Percentiles rank a stretch among this genome's conserved stretches.
phyloP scores from a whole-genome alignment of 352 stramenopile genomes.

The Globisporangium ultimum region DNA sequence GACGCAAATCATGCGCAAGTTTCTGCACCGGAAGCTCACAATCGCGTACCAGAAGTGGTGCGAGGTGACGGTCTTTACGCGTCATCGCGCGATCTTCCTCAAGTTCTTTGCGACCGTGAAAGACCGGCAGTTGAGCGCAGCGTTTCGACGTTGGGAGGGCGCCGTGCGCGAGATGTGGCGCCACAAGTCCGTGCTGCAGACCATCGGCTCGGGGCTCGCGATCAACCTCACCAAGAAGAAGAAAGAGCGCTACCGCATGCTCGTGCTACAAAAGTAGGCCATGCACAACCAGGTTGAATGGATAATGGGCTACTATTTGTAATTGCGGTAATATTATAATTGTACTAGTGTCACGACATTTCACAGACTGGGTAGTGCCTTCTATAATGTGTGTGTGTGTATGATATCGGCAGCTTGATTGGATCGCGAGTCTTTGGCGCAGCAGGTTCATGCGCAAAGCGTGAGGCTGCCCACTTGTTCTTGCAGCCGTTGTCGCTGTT shows the following conservation, averaged over 20 bases:
- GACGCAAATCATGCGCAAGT: slow-evolving; percentile 38
- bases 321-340: neutral
- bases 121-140: slow-evolving; percentile 44
- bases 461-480: neutral
- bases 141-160: slow-evolving; percentile 58
- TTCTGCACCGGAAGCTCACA: slow-evolving; percentile 32
- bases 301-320: neutral
- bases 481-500: neutral
- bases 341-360: neutral
- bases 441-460: slow-evolving; percentile 2
- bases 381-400: too few species aligned
- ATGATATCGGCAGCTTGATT: neutral
- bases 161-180: slow-evolving; percentile 36
- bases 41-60: slow-evolving; percentile 46
- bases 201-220: slow-evolving; percentile 45
- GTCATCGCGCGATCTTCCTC: slow-evolving; percentile 38
- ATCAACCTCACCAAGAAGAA: slow-evolving; percentile 65
- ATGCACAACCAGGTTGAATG: neutral
- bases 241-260: slow-evolving; percentile 59
- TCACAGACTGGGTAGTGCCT: too few species aligned
- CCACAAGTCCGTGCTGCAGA: slow-evolving; percentile 36
- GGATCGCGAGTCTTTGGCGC: slow-evolving; percentile 2
- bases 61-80: slow-evolving; percentile 36
- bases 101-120: slow-evolving; percentile 44
- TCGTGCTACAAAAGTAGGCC: slow-evolving; percentile 60